phyloP scores from a whole-genome alignment of 306 rosid species.

The Styphnolobium japonicum region DNA sequence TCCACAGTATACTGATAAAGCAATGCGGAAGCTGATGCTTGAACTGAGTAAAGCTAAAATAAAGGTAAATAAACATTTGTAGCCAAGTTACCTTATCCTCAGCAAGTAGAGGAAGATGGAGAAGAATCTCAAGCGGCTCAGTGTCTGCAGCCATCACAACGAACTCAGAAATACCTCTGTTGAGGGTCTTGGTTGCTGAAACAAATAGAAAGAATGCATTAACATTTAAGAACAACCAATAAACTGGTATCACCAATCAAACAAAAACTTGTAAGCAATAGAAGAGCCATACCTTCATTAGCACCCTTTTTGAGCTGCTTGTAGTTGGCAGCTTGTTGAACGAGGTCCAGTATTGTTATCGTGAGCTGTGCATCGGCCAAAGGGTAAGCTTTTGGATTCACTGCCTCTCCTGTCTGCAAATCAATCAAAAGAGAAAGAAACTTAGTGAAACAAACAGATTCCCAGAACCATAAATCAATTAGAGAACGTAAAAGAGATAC shows the following conservation, averaged over 20 bases:
- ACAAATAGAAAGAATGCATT: background rate
- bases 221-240: too few species aligned
- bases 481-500: too few species aligned
- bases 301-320: constrained; percentile 97
- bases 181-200: constrained; percentile 86
- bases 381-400: constrained; percentile 87
- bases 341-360: constrained; percentile 76
- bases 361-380: constrained; percentile 79
- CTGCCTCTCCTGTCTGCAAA: constrained; percentile 80
- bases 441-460: too few species aligned
- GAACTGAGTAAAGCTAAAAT: too few species aligned
- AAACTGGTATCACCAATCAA: too few species aligned
- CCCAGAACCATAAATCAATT: too few species aligned
- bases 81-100: constrained; percentile 71
- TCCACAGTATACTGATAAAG: too few species aligned
- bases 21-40: too few species aligned
- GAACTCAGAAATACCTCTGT: constrained; percentile 88
- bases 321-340: constrained; percentile 88
- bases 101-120: constrained; percentile 83
- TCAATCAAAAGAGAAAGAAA: too few species aligned
- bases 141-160: constrained; percentile 88
- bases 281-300: constrained; percentile 90
- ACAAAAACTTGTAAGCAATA: background rate
- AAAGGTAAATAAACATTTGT: background rate
- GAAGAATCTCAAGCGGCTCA: constrained; percentile 91